Conservation (phyloP, 1,139 yeast genomes). For the Scheffersomyces cryptocercus region DNA sequence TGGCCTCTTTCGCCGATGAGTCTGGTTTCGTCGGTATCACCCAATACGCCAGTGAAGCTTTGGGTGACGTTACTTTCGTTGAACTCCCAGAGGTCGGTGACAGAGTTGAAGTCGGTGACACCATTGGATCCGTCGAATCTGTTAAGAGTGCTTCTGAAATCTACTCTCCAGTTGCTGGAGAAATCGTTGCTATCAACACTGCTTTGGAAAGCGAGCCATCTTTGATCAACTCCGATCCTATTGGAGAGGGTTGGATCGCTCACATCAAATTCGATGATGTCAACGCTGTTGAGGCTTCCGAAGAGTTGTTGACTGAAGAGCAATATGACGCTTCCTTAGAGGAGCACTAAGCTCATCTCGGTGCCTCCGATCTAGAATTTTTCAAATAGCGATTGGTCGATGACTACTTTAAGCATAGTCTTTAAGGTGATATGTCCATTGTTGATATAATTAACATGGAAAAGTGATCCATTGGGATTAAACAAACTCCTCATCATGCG, state of each 20-base stretch:
- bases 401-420: too few species aligned
- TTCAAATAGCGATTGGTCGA: too few species aligned
- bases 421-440: too few species aligned
- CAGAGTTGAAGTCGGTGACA: slow-evolving; percentile 69
- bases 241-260: slow-evolving; percentile 93
- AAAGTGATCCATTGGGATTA: too few species aligned
- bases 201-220: slow-evolving; percentile 70
- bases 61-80: slow-evolving; percentile 94
- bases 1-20: slow-evolving; percentile 81
- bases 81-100: slow-evolving; percentile 84
- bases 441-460: too few species aligned
- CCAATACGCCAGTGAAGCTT: slow-evolving; percentile 93
- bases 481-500: too few species aligned
- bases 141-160: slow-evolving; percentile 95
- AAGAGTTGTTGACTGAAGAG: slow-evolving; percentile 47
- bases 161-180: slow-evolving; percentile 85
- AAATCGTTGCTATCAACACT: slow-evolving; percentile 70
- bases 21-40: slow-evolving; percentile 89
- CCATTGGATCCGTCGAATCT: slow-evolving; percentile 90
- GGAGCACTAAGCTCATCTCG: slow-evolving; percentile 29
- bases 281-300: slow-evolving; percentile 17
- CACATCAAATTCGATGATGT: slow-evolving; percentile 60
- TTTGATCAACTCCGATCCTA: slow-evolving; percentile 81
- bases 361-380: too few species aligned
- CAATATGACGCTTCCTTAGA: slow-evolving; percentile 67